Evolutionary conservation across 768 basidiomycete species (phyloP), one percentile per base, ranked within the genome.

Genomic region (Kwoniella heveanensis): DNA sequence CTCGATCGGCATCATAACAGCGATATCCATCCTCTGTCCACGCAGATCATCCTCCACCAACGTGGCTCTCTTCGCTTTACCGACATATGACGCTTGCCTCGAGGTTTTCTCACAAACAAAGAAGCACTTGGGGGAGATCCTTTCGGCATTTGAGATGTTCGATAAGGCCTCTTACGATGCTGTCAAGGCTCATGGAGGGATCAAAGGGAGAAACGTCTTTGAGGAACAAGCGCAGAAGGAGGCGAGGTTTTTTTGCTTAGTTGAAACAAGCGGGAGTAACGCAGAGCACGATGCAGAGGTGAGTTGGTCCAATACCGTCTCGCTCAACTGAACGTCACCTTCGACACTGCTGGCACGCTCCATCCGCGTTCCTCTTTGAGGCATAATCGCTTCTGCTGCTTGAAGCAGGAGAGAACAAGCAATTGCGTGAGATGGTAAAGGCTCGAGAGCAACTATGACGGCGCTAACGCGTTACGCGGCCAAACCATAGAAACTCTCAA

Each of bases 101-200:
- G 89, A 89, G 1, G 84, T 96, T 26, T 96, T 88, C 81, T 85
- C 87, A 77, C 86, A 84, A 67, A 88, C 90, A 54, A 92, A 91
- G 71, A 83, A 83, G 13, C 86, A 90, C 66, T 82, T 97, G 7
- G 92, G 92, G 12, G 95, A 98, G 82, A 94, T 97, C 65, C 85
- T 98, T 27, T 94, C 92, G 7, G 95, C 95, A 0, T 98, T 97
- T 80, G 95, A 99, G 80, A 97, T 89, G 80, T 91, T 94, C 56
- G 95, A 99, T 77, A 84, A 89, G 57, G 87, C 87, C 13, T 56
- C 64, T 39, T 88, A 73, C 89, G 91, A 67, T 15, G 55, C 73
- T 13, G 73, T 77, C 30, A 65, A 61, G 36, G 47, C 59, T 19
- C 72, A 76, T 57, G 85, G 39, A 4, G 57, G n/a, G n/a, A n/a